Base-by-base conservation (phyloP, 148 eudicot genomes). In the Silene conica region DNA sequence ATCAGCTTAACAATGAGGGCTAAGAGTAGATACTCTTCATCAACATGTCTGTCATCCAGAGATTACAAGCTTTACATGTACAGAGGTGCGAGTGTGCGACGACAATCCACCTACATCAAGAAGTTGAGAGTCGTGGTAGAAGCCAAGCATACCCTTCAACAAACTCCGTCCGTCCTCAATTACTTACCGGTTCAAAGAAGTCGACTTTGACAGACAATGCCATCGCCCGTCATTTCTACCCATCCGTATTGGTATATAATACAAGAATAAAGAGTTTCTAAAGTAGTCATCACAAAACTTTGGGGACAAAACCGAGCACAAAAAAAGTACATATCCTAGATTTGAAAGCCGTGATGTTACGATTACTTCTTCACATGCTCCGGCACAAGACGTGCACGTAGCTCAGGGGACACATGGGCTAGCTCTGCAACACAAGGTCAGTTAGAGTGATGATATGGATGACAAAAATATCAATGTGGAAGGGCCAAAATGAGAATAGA, bases 321-420 rank as follows among this genome's bases (percentile, higher is more conserved):
- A 63, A 66, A 19, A 50, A 65, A 64, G 26, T 71, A 57, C 80
- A 72, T n/a, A 13, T 59, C 68, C 78, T 28, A 57, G 15, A 63
- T 26, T 58, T 16, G 10, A 71, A 70, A 69, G 34, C 56, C 18
- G 20, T 21, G 8, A 15, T 43, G 41, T 68, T 20, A 6, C 6
- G 26, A 41, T 86, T 78, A 84, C 71, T 87, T 83, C 79, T 78
- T 85, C 68, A 69, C 70, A 54, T 83, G 84, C 71, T 84, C 86
- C 3, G 93, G 93, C 56, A 87, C 70, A 69, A 94, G 93, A 4
- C 88, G 97, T 16, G 83, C 79, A 72, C 83, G 78, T 73, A 94
- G 82, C 72, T 94, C 98, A 4, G 92, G 80, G 19, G 96, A 75
- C 8, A 82, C 87, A 70, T 83, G 85, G 73, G 84, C 79, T 66